These are phyloP conservation scores for Boletus barrowsii DNA, from an alignment of 768 basidiomycete genomes.

Conservation along the genomic window DNA sequence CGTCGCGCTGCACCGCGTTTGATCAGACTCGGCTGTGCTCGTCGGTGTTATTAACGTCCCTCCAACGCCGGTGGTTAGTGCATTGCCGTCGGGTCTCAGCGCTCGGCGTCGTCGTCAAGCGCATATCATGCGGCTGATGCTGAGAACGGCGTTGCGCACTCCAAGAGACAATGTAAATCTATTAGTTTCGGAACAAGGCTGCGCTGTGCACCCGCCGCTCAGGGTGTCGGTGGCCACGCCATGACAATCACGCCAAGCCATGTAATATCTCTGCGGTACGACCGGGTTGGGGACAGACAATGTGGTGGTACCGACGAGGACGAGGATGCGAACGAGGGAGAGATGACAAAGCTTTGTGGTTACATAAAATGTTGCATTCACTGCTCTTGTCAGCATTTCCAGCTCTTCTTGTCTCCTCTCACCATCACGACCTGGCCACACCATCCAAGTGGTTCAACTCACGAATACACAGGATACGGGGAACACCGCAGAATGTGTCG, in stretches of 20 bases:
- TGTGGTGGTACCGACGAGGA: background rate
- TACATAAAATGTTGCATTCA: conserved; percentile 33
- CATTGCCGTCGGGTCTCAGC: too few relatives aligned
- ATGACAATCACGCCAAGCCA: too few relatives aligned
- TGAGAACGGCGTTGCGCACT: too few relatives aligned
- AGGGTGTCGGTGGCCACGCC: too few relatives aligned
- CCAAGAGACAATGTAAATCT: too few relatives aligned
- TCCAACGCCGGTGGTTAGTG: too few relatives aligned
- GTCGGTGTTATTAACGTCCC: background rate
- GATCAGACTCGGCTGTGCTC: conserved; percentile 13
- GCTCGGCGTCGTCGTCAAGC: too few relatives aligned
- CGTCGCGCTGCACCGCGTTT: conserved; percentile 7
- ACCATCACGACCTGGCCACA: conserved; percentile 24
- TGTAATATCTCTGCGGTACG: too few relatives aligned
- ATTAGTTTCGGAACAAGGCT: too few relatives aligned
- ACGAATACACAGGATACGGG: background rate
- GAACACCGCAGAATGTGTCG: background rate
- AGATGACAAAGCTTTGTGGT: conserved; percentile 35
- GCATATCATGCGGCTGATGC: too few relatives aligned
- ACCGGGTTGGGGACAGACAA: too few relatives aligned
- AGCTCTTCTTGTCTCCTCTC: conserved; percentile 30
- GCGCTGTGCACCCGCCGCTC: too few relatives aligned
- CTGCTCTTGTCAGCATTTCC: conserved; percentile 35
- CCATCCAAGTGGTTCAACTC: background rate
- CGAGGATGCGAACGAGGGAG: background rate